Evolutionary conservation across 495 filamentous ascomycete genomes (phyloP).

Genomic region (Hyaloscypha finlandica): DNA sequence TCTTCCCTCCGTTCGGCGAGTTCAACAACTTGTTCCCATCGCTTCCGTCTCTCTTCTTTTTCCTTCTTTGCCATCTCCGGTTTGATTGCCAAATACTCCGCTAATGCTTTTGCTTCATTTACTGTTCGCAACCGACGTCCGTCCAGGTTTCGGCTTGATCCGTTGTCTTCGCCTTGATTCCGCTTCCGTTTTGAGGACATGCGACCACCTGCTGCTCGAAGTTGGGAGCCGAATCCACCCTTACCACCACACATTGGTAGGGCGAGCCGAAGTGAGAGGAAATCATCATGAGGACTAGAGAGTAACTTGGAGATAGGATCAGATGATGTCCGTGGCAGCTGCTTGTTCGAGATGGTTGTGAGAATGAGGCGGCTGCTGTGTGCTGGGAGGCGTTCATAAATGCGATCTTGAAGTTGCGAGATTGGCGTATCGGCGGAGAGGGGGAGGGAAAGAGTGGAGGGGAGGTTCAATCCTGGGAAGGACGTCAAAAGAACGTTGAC

Average conservation of each 20-base stretch:
- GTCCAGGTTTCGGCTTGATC: slow-evolving; percentile 89
- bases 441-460: slow-evolving; percentile 71
- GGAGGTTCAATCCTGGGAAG: slow-evolving; percentile 80
- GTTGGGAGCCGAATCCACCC: slow-evolving; percentile 95
- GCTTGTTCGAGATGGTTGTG: slow-evolving; percentile 78
- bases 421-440: slow-evolving; percentile 67
- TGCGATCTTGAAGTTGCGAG: slow-evolving; percentile 61
- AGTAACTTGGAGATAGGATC: slow-evolving; percentile 56
- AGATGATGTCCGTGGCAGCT: slow-evolving; percentile 51
- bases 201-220: slow-evolving; percentile 93
- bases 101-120: slow-evolving; percentile 89
- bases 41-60: slow-evolving; percentile 74
- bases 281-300: slow-evolving; percentile 51
- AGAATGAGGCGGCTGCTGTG: slow-evolving; percentile 63
- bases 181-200: slow-evolving; percentile 94
- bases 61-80: slow-evolving; percentile 95
- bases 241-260: slow-evolving; percentile 83
- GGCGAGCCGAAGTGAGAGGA: slow-evolving; percentile 80
- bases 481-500: slow-evolving; percentile 83
- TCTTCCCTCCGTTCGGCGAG: slow-evolving; percentile 78
- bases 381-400: slow-evolving; percentile 65
- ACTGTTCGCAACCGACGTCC: slow-evolving; percentile 88
- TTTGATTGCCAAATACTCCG: slow-evolving; percentile 92
- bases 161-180: slow-evolving; percentile 79
- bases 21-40: slow-evolving; percentile 85